Conservation (phyloP, 2,329 filamentous ascomycete species). For the Fusarium sp. region DNA sequence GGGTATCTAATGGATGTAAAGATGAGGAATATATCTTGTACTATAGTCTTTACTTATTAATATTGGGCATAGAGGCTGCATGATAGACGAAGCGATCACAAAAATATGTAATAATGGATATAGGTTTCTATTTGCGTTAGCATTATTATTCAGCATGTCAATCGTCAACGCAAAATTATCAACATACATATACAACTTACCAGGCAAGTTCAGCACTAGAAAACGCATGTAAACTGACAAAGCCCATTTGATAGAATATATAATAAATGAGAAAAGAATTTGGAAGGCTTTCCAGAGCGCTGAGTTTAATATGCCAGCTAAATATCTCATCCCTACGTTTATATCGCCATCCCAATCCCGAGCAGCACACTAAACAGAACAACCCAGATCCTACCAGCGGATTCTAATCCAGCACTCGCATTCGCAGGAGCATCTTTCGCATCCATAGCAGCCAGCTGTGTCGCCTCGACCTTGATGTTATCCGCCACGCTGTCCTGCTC, state of each 20-base stretch:
- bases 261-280: constrained; percentile 11
- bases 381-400: background rate
- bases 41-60: too few species aligned
- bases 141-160: too few species aligned
- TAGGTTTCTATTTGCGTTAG: too few species aligned
- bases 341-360: constrained; percentile 19
- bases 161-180: too few species aligned
- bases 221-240: background rate
- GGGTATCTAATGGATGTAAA: background rate
- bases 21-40: too few species aligned
- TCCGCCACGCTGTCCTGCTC: constrained; percentile 50
- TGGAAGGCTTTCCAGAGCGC: constrained; percentile 16
- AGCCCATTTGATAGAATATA: background rate
- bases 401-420: background rate
- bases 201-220: too few species aligned
- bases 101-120: too few species aligned
- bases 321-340: background rate
- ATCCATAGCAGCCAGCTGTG: constrained; percentile 42
- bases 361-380: constrained; percentile 18
- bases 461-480: constrained; percentile 53
- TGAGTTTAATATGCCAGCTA: constrained; percentile 16
- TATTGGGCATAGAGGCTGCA: too few species aligned
- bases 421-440: constrained; percentile 5
- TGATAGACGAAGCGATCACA: too few species aligned
- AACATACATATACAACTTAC: too few species aligned